Evolutionary conservation across 192 early-diverging fungal genomes (phyloP).

Genomic region (Coemansia sp.): DNA sequence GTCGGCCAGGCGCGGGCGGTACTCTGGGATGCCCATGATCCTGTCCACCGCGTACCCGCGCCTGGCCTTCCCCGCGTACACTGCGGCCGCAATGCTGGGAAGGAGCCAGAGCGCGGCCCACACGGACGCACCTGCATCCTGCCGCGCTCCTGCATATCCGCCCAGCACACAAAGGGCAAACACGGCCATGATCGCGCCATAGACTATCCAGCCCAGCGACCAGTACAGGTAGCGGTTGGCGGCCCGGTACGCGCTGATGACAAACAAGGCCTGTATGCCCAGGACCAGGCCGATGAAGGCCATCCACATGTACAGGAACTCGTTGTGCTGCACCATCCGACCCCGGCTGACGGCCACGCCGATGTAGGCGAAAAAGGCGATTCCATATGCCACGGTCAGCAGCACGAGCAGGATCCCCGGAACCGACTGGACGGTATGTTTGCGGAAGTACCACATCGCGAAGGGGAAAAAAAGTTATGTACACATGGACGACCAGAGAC

Average conservation of each 20-base stretch:
- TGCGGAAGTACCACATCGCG: conserved; percentile 39
- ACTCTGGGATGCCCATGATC: conserved; percentile 50
- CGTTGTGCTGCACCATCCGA: conserved; percentile 34
- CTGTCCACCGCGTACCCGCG: conserved; percentile 47
- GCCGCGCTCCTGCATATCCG: conserved; percentile 25
- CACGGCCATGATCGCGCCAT: conserved; percentile 24
- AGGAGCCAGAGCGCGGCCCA: conserved; percentile 39
- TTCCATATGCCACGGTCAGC: conserved; percentile 21
- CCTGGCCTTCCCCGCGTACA: conserved; percentile 43
- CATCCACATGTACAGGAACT: conserved; percentile 46
- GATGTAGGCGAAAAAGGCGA: conserved; percentile 44
- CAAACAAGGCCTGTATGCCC: conserved; percentile 41
- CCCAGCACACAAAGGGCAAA: conserved; percentile 27
- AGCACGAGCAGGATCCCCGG: conserved; percentile 31
- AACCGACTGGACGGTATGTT: conserved; percentile 46
- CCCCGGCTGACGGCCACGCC: conserved; percentile 22
- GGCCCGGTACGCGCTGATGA: conserved; percentile 44
- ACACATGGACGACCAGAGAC: background rate
- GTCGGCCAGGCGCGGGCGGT: conserved; percentile 30
- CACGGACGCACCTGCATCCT: conserved; percentile 13
- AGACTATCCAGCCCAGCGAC: conserved; percentile 42
- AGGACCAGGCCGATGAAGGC: conserved; percentile 28
- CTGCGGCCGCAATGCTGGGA: conserved; percentile 9
- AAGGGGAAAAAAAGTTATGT: background rate
- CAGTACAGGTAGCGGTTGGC: conserved; percentile 42